Percentiles rank a stretch among this genome's conserved stretches.
Conservation (phyloP, 2,329 filamentous ascomycete species). For the Xylaria sp. region DNA sequence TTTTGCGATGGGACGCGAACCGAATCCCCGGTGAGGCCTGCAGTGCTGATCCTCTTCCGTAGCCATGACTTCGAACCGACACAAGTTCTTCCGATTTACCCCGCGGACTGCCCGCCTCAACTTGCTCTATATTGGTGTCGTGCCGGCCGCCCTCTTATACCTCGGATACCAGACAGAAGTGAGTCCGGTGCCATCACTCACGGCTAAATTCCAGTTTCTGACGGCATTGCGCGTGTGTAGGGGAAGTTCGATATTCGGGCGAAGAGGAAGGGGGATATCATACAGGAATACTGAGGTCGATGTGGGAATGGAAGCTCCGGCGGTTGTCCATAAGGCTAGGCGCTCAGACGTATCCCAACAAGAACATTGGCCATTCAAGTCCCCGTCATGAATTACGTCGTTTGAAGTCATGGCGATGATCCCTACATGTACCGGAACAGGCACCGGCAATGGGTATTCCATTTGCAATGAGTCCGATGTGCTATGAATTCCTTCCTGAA, state of each 20-base stretch:
- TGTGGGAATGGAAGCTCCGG: constrained; percentile 7
- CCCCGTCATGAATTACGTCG: too few species aligned
- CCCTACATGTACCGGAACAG: neutral
- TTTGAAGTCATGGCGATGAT: neutral
- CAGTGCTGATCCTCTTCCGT: constrained; percentile 23
- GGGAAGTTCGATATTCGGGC: constrained; percentile 84
- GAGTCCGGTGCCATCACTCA: constrained; percentile 46
- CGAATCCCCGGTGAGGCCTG: constrained; percentile 1
- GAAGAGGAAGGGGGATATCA: constrained; percentile 85
- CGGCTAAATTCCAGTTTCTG: neutral
- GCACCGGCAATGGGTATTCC: neutral
- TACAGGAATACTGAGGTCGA: constrained; percentile 69
- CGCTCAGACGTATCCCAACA: constrained; percentile 34
- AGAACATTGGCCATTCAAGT: constrained; percentile 13
- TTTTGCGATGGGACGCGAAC: neutral
- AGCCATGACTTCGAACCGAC: constrained; percentile 84
- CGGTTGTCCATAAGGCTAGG: constrained; percentile 47
- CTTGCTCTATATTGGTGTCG: constrained; percentile 73
- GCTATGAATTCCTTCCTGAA: too few species aligned
- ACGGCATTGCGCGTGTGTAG: constrained; percentile 49
- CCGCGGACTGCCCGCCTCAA: constrained; percentile 78
- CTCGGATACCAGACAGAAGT: constrained; percentile 84
- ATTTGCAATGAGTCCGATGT: too few species aligned
- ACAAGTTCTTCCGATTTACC: constrained; percentile 96
- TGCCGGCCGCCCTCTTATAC: constrained; percentile 72